These are phyloP conservation scores for Volvox africanus DNA, from an alignment of 139 green algal genomes.

Conservation along the genomic window DNA sequence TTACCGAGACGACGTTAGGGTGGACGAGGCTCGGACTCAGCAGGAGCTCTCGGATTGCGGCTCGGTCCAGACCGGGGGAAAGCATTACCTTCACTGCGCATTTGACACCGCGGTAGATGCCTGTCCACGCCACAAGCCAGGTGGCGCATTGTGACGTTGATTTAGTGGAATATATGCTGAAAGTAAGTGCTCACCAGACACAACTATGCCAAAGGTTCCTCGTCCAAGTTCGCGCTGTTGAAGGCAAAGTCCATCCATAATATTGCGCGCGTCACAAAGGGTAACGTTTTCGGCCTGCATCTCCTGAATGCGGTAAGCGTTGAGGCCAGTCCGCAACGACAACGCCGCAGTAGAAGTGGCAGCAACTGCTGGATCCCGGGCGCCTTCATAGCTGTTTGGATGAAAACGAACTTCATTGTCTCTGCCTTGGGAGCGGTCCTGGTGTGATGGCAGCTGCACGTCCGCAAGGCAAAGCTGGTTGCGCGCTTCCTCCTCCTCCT, in stretches of 20 bases:
- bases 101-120: not conserved
- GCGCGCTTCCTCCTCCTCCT: too few relatives aligned
- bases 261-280: not conserved
- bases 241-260: not conserved
- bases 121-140: not conserved
- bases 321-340: not conserved
- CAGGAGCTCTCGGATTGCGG: constrained; percentile 10
- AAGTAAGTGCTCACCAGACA: constrained; percentile 7
- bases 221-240: not conserved
- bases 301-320: not conserved
- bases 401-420: too few relatives aligned
- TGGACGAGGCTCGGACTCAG: constrained; percentile 27
- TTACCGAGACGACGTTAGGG: constrained; percentile 17
- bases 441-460: too few relatives aligned
- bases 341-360: too few relatives aligned
- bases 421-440: too few relatives aligned
- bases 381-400: too few relatives aligned
- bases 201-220: constrained; percentile 28
- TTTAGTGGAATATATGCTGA: too few relatives aligned
- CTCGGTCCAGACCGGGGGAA: not conserved
- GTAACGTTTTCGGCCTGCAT: not conserved
- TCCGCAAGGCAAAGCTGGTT: too few relatives aligned
- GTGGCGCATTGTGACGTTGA: too few relatives aligned
- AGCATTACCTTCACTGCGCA: constrained; percentile 33
- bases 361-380: too few relatives aligned